phyloP scores from a whole-genome alignment of 139 green algal species.

The Micractinium sp. region DNA sequence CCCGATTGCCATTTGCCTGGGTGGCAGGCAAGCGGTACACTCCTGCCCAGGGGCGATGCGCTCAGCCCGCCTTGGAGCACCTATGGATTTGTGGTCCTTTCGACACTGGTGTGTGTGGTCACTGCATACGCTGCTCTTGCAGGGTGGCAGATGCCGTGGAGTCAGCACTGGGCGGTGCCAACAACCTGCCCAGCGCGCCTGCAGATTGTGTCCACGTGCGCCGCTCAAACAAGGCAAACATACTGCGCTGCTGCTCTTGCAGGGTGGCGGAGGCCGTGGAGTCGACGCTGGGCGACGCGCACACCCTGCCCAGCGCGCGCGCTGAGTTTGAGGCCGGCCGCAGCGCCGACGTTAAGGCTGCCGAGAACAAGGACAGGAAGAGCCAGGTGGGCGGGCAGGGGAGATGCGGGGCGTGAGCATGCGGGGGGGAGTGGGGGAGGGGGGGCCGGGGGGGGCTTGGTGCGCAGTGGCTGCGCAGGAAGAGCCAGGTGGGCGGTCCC shows the following conservation, averaged over 20 bases:
- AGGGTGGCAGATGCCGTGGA: background rate
- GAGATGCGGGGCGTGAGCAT: too few species aligned
- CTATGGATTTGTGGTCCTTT: too few species aligned
- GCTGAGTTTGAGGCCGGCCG: conserved; percentile 7
- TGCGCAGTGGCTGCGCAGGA: background rate
- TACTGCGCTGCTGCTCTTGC: background rate
- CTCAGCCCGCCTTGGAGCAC: too few species aligned
- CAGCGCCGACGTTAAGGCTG: conserved; percentile 4
- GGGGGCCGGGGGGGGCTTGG: background rate
- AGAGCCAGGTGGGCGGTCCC: too few species aligned
- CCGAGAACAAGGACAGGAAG: conserved; percentile 24
- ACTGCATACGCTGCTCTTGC: too few species aligned
- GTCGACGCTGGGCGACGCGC: background rate
- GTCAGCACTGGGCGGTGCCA: background rate
- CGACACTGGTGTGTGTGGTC: too few species aligned
- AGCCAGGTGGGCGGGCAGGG: conserved; percentile 17
- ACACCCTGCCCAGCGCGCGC: conserved; percentile 7
- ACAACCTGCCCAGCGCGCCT: background rate
- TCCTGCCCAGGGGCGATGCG: too few species aligned
- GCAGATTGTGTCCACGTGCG: background rate
- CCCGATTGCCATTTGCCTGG: too few species aligned
- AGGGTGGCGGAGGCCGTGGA: background rate
- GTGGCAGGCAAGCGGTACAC: too few species aligned
- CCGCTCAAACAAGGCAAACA: background rate
- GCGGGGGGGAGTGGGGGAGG: too few species aligned